Evolutionary conservation across 768 basidiomycete genomes (phyloP).

Genomic region (Trichaptum fuscoviolaceum): DNA sequence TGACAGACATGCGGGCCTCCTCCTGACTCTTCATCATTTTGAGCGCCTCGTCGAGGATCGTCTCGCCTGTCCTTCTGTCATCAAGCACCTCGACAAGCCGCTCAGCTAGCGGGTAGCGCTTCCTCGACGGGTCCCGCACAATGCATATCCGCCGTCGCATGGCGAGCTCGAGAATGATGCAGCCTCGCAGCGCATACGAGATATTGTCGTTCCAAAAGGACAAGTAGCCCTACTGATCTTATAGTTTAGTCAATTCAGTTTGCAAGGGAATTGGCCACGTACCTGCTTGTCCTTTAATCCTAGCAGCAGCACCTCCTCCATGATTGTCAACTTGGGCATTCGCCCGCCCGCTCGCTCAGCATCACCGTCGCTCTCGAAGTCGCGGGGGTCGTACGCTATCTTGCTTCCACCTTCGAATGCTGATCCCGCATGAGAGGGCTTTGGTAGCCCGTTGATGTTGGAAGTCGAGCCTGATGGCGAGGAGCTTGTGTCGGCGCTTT

Average conservation of each 20-base stretch:
- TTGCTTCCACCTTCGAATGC: slow-evolving; percentile 84
- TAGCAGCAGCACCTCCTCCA: slow-evolving; percentile 94
- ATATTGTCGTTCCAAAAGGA: slow-evolving; percentile 99
- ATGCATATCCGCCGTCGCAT: slow-evolving; percentile 92
- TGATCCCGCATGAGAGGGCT: slow-evolving; percentile 62
- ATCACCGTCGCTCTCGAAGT: slow-evolving; percentile 64
- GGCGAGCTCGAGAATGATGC: slow-evolving; percentile 95
- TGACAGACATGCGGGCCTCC: slow-evolving; percentile 57
- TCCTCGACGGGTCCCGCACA: slow-evolving; percentile 75
- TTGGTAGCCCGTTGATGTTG: slow-evolving; percentile 19
- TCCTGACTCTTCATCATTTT: slow-evolving; percentile 91
- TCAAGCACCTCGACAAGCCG: slow-evolving; percentile 88
- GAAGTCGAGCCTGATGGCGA: slow-evolving; percentile 13
- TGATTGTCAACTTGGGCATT: slow-evolving; percentile 83
- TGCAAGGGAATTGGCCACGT: slow-evolving; percentile 17
- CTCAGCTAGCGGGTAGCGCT: slow-evolving; percentile 71
- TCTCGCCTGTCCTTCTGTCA: slow-evolving; percentile 91
- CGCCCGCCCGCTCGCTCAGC: slow-evolving; percentile 59
- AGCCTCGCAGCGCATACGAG: slow-evolving; percentile 96
- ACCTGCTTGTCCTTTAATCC: slow-evolving; percentile 98
- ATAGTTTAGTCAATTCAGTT: not conserved
- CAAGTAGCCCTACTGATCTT: slow-evolving; percentile 67
- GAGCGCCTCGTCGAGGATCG: slow-evolving; percentile 91
- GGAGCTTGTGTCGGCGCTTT: slow-evolving; percentile 18
- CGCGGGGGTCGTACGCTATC: slow-evolving; percentile 91